Percentiles rank a stretch among this genome's conserved stretches.
Evolutionary conservation across 1,139 yeast species (phyloP).

Genomic region (Wickerhamomyces sp.): DNA sequence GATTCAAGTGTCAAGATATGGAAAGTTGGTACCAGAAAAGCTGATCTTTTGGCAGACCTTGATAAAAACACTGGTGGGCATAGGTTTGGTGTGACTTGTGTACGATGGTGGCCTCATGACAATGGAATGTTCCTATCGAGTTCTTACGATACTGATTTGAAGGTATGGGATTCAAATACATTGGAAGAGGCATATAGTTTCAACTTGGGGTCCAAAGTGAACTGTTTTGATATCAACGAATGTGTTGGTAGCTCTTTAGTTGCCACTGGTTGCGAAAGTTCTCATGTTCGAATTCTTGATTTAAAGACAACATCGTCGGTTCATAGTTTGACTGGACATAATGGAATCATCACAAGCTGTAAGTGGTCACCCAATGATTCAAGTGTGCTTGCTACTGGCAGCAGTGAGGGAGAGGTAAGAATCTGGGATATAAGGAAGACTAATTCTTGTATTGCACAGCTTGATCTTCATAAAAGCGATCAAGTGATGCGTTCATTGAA

Average conservation of each 20-base stretch:
- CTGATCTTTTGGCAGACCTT: slow-evolving; percentile 20
- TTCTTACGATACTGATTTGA: slow-evolving; percentile 74
- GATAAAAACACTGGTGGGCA: slow-evolving; percentile 39
- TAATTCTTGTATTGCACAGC: slow-evolving; percentile 45
- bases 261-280: slow-evolving; percentile 69
- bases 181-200: slow-evolving; percentile 63
- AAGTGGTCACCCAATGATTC: slow-evolving; percentile 69
- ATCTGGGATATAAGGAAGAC: slow-evolving; percentile 78
- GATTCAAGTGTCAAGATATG: slow-evolving; percentile 69
- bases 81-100: slow-evolving; percentile 64
- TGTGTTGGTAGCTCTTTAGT: slow-evolving; percentile 39
- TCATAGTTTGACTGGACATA: slow-evolving; percentile 65
- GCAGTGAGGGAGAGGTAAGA: slow-evolving; percentile 42
- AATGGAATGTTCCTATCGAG: slow-evolving; percentile 82
- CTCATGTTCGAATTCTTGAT: slow-evolving; percentile 67
- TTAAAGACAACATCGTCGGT: slow-evolving; percentile 65
- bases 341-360: slow-evolving; percentile 57
- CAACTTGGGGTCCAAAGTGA: slow-evolving; percentile 44
- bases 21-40: slow-evolving; percentile 29
- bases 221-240: slow-evolving; percentile 43
- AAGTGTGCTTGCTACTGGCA: slow-evolving; percentile 22
- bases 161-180: slow-evolving; percentile 76
- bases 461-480: slow-evolving; percentile 51
- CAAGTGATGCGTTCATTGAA: slow-evolving; percentile 4
- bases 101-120: slow-evolving; percentile 89